Conservation (phyloP, 1,284 basidiomycete genomes). For the Anthracocystis panici-leucophaei region DNA sequence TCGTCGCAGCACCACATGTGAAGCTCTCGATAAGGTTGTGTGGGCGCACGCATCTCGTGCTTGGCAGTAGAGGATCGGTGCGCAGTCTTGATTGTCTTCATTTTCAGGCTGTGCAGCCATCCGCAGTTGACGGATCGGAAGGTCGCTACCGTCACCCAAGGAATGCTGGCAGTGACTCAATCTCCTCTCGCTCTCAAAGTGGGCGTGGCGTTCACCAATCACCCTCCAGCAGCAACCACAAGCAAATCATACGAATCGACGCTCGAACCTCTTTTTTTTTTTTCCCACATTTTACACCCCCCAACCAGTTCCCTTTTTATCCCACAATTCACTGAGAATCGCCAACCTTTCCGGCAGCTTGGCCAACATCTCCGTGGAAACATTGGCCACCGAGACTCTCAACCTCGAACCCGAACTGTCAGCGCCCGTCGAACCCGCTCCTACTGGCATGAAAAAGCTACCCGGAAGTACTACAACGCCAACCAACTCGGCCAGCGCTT, state of each 20-base stretch:
- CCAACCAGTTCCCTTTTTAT: conserved; percentile 46
- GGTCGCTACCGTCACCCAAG: too few relatives aligned
- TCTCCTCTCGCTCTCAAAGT: too few relatives aligned
- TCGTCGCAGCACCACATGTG: too few relatives aligned
- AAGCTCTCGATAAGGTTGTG: too few relatives aligned
- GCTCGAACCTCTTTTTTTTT: conserved; percentile 16
- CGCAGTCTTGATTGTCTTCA: too few relatives aligned
- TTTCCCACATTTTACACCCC: conserved; percentile 8
- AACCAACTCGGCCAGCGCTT: conserved; percentile 52
- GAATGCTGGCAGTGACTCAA: too few relatives aligned
- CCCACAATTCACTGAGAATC: conserved; percentile 49
- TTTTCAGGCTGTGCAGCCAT: too few relatives aligned
- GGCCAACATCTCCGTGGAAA: conserved; percentile 32
- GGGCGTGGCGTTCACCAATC: too few relatives aligned
- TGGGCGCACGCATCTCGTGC: too few relatives aligned
- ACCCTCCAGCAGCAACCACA: too few relatives aligned
- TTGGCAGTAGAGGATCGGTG: too few relatives aligned
- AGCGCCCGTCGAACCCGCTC: not conserved
- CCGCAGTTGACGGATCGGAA: too few relatives aligned
- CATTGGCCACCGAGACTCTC: conserved; percentile 50
- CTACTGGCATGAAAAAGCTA: conserved; percentile 44
- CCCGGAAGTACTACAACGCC: conserved; percentile 59
- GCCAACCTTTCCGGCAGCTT: conserved; percentile 43
- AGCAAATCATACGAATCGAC: not conserved
- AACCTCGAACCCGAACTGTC: conserved; percentile 25